Percentiles rank a stretch among this genome's conserved stretches.
Evolutionary conservation across 805 yeast species (phyloP).

Genomic region (Ogataea chonburiensis): DNA sequence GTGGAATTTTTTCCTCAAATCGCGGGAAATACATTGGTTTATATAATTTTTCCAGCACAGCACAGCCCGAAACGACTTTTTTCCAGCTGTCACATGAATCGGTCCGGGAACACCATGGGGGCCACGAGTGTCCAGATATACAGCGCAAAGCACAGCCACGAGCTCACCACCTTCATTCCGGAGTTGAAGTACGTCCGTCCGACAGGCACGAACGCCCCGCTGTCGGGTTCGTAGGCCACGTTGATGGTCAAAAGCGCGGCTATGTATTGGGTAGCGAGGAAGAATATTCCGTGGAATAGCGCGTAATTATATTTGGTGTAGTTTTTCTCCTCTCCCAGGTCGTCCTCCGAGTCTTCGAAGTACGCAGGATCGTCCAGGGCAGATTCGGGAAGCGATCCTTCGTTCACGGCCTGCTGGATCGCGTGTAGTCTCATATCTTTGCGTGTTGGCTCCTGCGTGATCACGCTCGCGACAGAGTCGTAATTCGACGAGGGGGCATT

Average conservation of each 20-base stretch:
- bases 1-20: background rate
- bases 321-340: slow-evolving; percentile 56
- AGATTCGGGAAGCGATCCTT: slow-evolving; percentile 91
- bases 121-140: slow-evolving; percentile 92
- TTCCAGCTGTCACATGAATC: slow-evolving; percentile 46
- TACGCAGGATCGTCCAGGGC: slow-evolving; percentile 76
- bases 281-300: slow-evolving; percentile 85
- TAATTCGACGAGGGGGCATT: slow-evolving; percentile 27
- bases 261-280: slow-evolving; percentile 94
- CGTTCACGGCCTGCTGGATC: slow-evolving; percentile 90
- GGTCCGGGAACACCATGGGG: slow-evolving; percentile 86
- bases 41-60: slow-evolving; percentile 5
- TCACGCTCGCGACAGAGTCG: slow-evolving; percentile 42
- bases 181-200: slow-evolving; percentile 95
- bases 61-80: slow-evolving; percentile 8
- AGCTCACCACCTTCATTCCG: slow-evolving; percentile 89
- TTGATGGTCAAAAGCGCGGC: slow-evolving; percentile 91
- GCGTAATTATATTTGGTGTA: slow-evolving; percentile 81
- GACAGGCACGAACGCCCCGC: slow-evolving; percentile 91
- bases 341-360: slow-evolving; percentile 44
- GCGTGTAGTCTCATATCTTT: slow-evolving; percentile 84
- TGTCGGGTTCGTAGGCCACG: slow-evolving; percentile 78
- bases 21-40: slow-evolving; percentile 9
- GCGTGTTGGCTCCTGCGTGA: slow-evolving; percentile 52
- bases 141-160: slow-evolving; percentile 86